Evolutionary conservation across 768 basidiomycete genomes (phyloP), one percentile per base, ranked within the genome.

Genomic region (Galerina marginata): DNA sequence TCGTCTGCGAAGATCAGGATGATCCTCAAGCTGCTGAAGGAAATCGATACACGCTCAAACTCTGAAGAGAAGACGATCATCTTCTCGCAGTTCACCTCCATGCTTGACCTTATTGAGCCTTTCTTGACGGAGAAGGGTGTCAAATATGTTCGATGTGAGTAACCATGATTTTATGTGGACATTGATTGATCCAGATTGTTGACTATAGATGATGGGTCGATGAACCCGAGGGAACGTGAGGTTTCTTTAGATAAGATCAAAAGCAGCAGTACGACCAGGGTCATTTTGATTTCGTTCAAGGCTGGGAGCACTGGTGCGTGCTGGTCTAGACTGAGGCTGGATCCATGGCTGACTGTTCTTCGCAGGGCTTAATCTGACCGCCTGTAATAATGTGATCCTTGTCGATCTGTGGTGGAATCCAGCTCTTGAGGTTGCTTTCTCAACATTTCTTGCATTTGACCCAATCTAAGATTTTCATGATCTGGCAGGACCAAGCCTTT

Each of bases 391-490:
- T 64, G 95, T 98, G 40, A 91, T 98, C 65, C 82, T 98, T 3
- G 85, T 94, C 57, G 96, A 97, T 71, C 76, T 95, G 60, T 98
- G 96, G 95, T 98, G 96, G 94, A 91, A 94, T 72, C 92, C 93
- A 9, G 93, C 91, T 0, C 80, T 93, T 4, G 92, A 93, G 75
- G 90, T 70, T 67, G n/a, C 58, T 10, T 12, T 23, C 23, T 58
- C 64, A 65, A 47, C 63, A 59, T 59, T 67, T 20, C 61, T 59
- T 38, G n/a, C 10, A 25, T 26, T 33, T 33, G 29, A 33, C 29
- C 29, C 29, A 33, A 33, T 33, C 29, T 33, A 4, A 5, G 29
- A 33, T 33, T 33, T 4, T 33, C 29, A 7, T 33, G 29, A 33
- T 11, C 48, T 9, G 10, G 36, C 69, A 91, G 84, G 94, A 96